A percentile compares a stretch with the other conserved stretches of the same genome.
These are phyloP conservation scores for Trichoderma orchidacearum DNA, from an alignment of 495 filamentous ascomycete species.

Conservation along the genomic window DNA sequence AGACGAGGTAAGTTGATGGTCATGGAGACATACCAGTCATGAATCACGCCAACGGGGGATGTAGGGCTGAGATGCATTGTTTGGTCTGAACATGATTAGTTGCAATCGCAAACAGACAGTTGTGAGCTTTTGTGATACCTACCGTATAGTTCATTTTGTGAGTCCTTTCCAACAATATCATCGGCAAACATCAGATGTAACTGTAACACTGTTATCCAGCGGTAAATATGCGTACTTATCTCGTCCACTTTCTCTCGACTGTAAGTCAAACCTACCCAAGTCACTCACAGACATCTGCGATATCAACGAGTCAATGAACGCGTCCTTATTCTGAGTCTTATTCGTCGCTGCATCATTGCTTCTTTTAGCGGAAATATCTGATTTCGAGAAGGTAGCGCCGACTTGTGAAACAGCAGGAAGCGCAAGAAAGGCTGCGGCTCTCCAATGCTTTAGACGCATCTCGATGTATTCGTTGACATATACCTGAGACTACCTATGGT, in stretches of 20 bases:
- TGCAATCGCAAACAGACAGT: background rate
- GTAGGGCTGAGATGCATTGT: slow-evolving; percentile 19
- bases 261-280: slow-evolving; percentile 7
- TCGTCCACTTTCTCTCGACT: background rate
- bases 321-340: slow-evolving; percentile 5
- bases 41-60: slow-evolving; percentile 17
- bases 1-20: background rate
- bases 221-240: background rate
- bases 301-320: slow-evolving; percentile 11
- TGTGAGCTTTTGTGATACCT: background rate
- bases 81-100: slow-evolving; percentile 7
- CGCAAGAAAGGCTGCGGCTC: background rate
- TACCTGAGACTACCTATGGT: background rate
- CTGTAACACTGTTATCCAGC: slow-evolving; percentile 14
- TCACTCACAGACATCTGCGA: slow-evolving; percentile 18
- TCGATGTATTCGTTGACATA: background rate
- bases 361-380: background rate
- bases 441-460: background rate
- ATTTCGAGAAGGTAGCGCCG: background rate
- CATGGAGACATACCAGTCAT: slow-evolving; percentile 11
- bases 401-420: background rate
- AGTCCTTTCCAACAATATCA: slow-evolving; percentile 23
- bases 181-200: slow-evolving; percentile 30
- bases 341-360: background rate
- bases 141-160: slow-evolving; percentile 27